Conservation (phyloP, 75 land plant species). For the Isoetes taiwanensis region DNA sequence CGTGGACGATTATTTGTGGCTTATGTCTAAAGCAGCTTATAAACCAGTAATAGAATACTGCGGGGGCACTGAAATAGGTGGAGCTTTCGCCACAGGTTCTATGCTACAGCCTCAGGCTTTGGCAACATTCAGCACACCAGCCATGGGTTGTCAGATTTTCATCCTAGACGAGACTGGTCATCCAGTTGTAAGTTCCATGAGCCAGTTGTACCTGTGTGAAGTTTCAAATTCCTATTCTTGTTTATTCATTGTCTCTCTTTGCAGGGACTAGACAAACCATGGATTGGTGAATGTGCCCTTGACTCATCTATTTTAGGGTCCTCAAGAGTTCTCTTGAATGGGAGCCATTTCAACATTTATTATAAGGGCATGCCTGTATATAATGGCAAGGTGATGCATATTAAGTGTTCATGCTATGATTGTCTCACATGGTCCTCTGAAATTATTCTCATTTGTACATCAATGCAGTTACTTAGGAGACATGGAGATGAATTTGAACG, state of each 20-base stretch:
- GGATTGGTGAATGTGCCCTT: slow-evolving; percentile 80
- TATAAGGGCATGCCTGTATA: slow-evolving; percentile 73
- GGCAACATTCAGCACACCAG: slow-evolving; percentile 81
- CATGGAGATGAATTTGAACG: slow-evolving; percentile 95
- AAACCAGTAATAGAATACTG: slow-evolving; percentile 96
- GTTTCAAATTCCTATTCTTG: no score
- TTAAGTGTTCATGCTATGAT: neutral
- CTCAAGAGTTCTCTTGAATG: slow-evolving; percentile 70
- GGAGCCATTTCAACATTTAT: slow-evolving; percentile 73
- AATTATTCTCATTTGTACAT: neutral
- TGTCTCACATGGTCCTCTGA: neutral
- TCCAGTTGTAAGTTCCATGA: slow-evolving; percentile 50
- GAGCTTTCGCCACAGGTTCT: slow-evolving; percentile 82
- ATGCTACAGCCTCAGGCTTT: slow-evolving; percentile 72
- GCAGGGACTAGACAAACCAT: slow-evolving; percentile 44
- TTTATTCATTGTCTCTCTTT: neutral
- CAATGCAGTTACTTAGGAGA: slow-evolving; percentile 55
- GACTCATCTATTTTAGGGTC: slow-evolving; percentile 66
- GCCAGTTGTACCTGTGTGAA: neutral
- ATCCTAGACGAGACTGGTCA: slow-evolving; percentile 65
- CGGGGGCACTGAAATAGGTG: slow-evolving; percentile 97
- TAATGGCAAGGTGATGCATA: slow-evolving; percentile 53
- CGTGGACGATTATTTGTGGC: slow-evolving; percentile 89
- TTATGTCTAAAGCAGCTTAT: slow-evolving; percentile 78
- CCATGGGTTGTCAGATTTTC: slow-evolving; percentile 73